A percentile compares a stretch with the other conserved stretches of the same genome.
phyloP scores from a whole-genome alignment of 2,329 filamentous ascomycete genomes.

The Paracoccidioides lutzii region DNA sequence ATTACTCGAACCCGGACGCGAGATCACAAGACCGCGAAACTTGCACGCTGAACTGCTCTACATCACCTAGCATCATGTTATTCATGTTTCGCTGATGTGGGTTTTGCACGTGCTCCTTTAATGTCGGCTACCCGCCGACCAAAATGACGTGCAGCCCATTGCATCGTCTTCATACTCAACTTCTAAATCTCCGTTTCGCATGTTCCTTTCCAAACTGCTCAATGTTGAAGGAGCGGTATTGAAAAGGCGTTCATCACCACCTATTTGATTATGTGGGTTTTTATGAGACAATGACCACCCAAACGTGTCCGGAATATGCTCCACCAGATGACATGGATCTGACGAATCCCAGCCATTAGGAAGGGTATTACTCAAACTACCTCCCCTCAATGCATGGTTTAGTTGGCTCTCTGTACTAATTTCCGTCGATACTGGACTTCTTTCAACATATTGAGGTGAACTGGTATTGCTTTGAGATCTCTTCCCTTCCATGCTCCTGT shows the following conservation, averaged over 20 bases:
- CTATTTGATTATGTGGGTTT: background rate
- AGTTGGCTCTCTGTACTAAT: background rate
- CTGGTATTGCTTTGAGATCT: background rate
- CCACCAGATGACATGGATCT: background rate
- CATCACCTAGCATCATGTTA: background rate
- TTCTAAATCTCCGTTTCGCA: background rate
- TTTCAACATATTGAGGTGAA: background rate
- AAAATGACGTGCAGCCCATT: background rate
- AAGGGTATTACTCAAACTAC: background rate
- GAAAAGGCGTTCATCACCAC: background rate
- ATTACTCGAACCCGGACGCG: background rate
- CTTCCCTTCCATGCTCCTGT: background rate
- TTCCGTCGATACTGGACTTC: background rate
- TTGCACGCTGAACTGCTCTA: background rate
- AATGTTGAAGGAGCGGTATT: background rate
- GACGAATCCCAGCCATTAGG: background rate
- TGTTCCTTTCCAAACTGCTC: background rate
- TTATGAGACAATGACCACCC: background rate
- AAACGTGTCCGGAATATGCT: conserved; percentile 1
- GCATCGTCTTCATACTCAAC: background rate
- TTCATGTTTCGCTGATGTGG: background rate
- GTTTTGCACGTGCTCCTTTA: background rate
- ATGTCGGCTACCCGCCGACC: background rate
- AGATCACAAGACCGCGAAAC: too few relatives aligned
- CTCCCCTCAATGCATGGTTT: background rate